Evolutionary conservation across 179 eudicot species (phyloP).

Genomic region (Amaranthus tricolor): DNA sequence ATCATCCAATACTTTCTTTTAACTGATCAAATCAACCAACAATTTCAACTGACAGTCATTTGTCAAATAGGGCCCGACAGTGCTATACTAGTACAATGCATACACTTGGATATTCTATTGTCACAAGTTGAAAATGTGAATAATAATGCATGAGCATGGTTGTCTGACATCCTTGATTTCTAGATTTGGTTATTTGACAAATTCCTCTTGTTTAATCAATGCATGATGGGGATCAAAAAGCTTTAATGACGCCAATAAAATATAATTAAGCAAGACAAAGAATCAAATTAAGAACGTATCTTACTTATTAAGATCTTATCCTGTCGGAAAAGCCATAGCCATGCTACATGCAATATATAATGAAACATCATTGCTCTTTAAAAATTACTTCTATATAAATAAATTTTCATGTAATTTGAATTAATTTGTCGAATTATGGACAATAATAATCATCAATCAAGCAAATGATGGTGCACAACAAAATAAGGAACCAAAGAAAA

Average conservation of each 20-base stretch:
- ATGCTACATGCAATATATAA: background rate
- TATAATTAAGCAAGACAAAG: background rate
- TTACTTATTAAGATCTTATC: background rate
- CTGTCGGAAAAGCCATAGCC: constrained; percentile 5
- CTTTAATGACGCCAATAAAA: background rate
- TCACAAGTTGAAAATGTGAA: no score
- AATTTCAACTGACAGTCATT: no score
- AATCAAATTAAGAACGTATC: background rate
- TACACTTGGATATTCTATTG: no score
- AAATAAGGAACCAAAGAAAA: no score
- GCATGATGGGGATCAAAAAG: background rate
- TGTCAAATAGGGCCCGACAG: no score
- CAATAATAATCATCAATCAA: no score
- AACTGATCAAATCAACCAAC: no score
- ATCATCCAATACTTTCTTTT: no score
- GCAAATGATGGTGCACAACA: no score
- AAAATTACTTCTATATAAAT: background rate
- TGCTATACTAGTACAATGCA: no score
- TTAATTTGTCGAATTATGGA: background rate
- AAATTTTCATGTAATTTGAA: background rate
- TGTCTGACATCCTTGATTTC: background rate
- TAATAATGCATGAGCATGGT: background rate
- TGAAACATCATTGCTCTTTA: background rate
- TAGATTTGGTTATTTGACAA: background rate
- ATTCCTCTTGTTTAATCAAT: background rate